Percentiles rank a stretch among this genome's conserved stretches.
Conservation (phyloP, 2,329 filamentous ascomycete species). For the Colletotrichum sp. region DNA sequence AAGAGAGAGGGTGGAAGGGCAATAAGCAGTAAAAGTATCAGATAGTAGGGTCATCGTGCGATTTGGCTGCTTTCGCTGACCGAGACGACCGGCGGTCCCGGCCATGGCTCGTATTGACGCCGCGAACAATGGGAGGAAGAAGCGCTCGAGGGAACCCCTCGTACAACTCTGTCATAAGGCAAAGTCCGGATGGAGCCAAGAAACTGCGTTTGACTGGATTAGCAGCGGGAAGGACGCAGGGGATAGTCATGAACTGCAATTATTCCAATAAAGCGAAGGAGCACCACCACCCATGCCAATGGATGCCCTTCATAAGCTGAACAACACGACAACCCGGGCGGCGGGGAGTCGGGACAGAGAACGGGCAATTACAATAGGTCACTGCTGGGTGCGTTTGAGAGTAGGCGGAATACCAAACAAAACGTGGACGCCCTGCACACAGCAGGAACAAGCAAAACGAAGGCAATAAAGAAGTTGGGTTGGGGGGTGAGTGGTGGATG, state of each 20-base stretch:
- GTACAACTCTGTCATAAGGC: not conserved
- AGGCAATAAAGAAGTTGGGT: not conserved
- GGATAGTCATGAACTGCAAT: not conserved
- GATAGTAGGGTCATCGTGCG: not conserved
- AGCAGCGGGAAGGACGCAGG: not conserved
- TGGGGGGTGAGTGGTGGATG: not conserved
- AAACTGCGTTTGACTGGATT: not conserved
- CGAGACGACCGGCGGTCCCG: slow-evolving; percentile 5
- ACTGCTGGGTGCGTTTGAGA: not conserved
- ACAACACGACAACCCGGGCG: not conserved
- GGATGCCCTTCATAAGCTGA: not conserved
- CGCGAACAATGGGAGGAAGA: not conserved
- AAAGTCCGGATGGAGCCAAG: not conserved
- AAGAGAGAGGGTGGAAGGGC: not conserved
- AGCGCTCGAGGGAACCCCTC: not conserved
- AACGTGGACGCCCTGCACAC: slow-evolving; percentile 8
- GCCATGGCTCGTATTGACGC: not conserved
- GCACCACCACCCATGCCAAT: not conserved
- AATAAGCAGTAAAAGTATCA: not conserved
- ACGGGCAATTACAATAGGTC: not conserved
- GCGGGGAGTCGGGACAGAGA: not conserved
- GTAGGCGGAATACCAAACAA: not conserved
- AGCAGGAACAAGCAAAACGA: not conserved
- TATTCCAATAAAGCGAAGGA: not conserved
- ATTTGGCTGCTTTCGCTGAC: not conserved